phyloP scores from a whole-genome alignment of 2,329 filamentous ascomycete genomes.

The Zymoseptoria brevis region DNA sequence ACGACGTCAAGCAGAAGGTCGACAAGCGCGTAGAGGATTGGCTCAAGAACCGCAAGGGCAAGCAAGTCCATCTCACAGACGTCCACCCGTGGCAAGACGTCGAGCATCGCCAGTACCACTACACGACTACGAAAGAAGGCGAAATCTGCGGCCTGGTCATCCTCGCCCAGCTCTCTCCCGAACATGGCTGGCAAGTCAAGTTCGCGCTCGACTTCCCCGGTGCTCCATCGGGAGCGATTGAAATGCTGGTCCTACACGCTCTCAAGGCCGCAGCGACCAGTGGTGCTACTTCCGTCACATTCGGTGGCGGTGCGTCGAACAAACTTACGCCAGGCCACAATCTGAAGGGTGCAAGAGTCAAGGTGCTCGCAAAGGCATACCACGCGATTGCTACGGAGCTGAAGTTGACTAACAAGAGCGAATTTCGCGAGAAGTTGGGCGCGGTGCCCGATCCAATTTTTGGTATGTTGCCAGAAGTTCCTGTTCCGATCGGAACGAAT shows the following conservation, averaged over 20 bases:
- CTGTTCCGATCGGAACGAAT: not conserved
- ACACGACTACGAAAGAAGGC: conserved; percentile 64
- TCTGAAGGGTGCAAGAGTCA: conserved; percentile 69
- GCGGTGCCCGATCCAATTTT: conserved; percentile 76
- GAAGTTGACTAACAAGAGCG: conserved; percentile 72
- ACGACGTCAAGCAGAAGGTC: conserved; percentile 60
- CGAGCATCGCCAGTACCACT: conserved; percentile 78
- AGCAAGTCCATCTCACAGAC: conserved; percentile 83
- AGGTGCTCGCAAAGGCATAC: conserved; percentile 76
- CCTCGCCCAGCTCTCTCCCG: conserved; percentile 69
- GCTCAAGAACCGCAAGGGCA: conserved; percentile 71
- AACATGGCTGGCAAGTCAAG: conserved; percentile 88
- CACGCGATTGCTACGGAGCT: conserved; percentile 73
- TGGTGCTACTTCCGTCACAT: conserved; percentile 65
- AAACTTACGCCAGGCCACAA: conserved; percentile 73
- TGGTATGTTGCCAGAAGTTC: conserved; percentile 21
- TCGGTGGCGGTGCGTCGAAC: conserved; percentile 72
- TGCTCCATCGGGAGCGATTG: conserved; percentile 78
- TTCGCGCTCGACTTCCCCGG: conserved; percentile 91
- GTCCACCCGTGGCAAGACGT: conserved; percentile 81
- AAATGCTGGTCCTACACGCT: conserved; percentile 67
- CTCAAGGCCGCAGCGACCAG: conserved; percentile 53
- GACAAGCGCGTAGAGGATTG: conserved; percentile 70
- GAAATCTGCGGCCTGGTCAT: conserved; percentile 71
- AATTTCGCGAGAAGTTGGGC: conserved; percentile 87